These are phyloP conservation scores for Phialocephala subalpina DNA, from an alignment of 2,329 filamentous ascomycete genomes.

Conservation along the genomic window DNA sequence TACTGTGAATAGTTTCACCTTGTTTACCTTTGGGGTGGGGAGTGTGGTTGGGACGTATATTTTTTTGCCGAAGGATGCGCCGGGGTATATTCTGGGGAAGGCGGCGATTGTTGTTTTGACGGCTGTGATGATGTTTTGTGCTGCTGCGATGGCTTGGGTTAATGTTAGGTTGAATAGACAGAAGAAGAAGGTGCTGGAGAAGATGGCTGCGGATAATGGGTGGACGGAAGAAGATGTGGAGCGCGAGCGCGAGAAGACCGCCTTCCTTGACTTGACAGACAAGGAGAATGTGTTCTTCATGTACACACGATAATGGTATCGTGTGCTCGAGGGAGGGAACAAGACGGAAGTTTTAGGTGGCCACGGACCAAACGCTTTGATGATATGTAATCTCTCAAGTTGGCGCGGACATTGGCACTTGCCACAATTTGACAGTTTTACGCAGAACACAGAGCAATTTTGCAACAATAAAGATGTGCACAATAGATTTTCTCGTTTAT, in stretches of 20 bases:
- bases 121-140: background rate
- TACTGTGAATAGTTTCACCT: background rate
- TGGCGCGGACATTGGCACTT: too few relatives aligned
- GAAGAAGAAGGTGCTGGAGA: background rate
- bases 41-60: background rate
- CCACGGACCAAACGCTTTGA: too few relatives aligned
- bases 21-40: background rate
- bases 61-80: background rate
- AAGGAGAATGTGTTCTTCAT: background rate
- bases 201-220: background rate
- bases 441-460: too few relatives aligned
- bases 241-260: background rate
- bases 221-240: constrained; percentile 1
- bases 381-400: too few relatives aligned
- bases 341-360: too few relatives aligned
- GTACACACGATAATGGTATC: background rate
- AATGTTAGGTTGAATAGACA: background rate
- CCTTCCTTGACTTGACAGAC: background rate
- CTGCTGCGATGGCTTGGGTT: background rate
- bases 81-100: background rate
- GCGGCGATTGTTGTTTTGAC: background rate
- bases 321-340: too few relatives aligned
- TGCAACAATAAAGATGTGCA: background rate
- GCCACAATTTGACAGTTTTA: too few relatives aligned
- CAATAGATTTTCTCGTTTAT: background rate